phyloP scores from a whole-genome alignment of 2,329 filamentous ascomycete species.

The Trichophaea hybrida region DNA sequence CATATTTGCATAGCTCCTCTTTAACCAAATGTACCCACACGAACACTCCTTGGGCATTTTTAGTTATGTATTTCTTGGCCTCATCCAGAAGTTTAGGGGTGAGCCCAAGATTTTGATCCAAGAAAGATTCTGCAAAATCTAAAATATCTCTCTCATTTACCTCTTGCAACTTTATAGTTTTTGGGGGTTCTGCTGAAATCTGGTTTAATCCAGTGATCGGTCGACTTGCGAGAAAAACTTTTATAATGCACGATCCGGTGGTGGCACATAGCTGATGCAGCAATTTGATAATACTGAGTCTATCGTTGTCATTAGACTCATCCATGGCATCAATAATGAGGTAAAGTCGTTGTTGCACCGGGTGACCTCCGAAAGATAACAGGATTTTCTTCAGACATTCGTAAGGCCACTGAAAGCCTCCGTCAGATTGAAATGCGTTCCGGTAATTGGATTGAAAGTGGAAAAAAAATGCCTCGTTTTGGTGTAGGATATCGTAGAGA shows the following conservation, averaged over 20 bases:
- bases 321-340: constrained; percentile 5
- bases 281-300: not conserved
- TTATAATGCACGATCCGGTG: not conserved
- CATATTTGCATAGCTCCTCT: not conserved
- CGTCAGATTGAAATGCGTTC: not conserved
- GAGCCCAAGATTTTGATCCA: not conserved
- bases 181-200: too few species aligned
- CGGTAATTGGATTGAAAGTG: not conserved
- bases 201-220: too few species aligned
- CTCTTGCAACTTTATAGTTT: not conserved
- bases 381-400: not conserved
- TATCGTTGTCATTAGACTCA: not conserved
- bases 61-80: not conserved
- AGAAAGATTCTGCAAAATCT: not conserved
- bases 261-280: not conserved
- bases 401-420: not conserved
- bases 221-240: not conserved
- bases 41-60: constrained; percentile 2
- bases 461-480: not conserved
- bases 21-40: not conserved
- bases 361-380: not conserved
- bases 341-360: not conserved
- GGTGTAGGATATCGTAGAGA: constrained; percentile 1
- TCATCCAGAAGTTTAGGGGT: not conserved
- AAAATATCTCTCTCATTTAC: not conserved